Percentiles rank a stretch among this genome's conserved stretches.
These are phyloP conservation scores for Pulveroboletus sp. DNA, from an alignment of 768 basidiomycete genomes.

Conservation along the genomic window DNA sequence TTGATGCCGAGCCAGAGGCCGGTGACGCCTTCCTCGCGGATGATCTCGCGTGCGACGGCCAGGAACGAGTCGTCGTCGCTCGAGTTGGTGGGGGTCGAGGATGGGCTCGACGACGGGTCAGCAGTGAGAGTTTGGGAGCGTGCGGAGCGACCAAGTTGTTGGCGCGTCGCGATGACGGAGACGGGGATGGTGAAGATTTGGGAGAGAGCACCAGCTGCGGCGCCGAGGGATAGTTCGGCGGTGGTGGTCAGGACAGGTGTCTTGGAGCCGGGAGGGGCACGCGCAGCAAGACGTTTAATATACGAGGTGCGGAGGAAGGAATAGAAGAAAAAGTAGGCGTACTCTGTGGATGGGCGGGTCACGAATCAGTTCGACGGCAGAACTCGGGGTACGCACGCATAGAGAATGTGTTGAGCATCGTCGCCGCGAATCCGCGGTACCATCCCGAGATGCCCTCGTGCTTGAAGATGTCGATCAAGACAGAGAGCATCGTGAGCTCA, in stretches of 20 bases:
- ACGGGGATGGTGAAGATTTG: conserved; percentile 99
- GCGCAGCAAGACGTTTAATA: conserved; percentile 61
- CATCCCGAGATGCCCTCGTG: conserved; percentile 80
- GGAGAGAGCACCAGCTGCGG: conserved; percentile 87
- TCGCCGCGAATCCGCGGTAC: conserved; percentile 91
- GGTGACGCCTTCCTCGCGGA: conserved; percentile 80
- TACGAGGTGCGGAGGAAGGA: conserved; percentile 84
- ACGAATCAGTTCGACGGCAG: neutral
- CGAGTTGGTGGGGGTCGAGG: too few species aligned
- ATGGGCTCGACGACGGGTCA: neutral
- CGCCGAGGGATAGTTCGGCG: conserved; percentile 84
- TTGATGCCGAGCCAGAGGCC: conserved; percentile 93
- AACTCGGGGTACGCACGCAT: conserved; percentile 57
- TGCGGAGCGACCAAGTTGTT: conserved; percentile 71
- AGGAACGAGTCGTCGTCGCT: conserved; percentile 66
- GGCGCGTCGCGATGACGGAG: conserved; percentile 93
- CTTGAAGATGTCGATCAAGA: conserved; percentile 68
- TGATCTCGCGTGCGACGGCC: conserved; percentile 77
- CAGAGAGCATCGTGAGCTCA: conserved; percentile 51
- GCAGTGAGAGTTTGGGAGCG: neutral
- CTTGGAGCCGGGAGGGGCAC: conserved; percentile 57
- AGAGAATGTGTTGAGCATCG: conserved; percentile 97
- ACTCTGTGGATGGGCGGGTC: conserved; percentile 55
- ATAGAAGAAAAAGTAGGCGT: conserved; percentile 99
- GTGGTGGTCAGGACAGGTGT: conserved; percentile 63